Conservation (phyloP, 2,329 filamentous ascomycete genomes). For the Colletotrichum falcatum region DNA sequence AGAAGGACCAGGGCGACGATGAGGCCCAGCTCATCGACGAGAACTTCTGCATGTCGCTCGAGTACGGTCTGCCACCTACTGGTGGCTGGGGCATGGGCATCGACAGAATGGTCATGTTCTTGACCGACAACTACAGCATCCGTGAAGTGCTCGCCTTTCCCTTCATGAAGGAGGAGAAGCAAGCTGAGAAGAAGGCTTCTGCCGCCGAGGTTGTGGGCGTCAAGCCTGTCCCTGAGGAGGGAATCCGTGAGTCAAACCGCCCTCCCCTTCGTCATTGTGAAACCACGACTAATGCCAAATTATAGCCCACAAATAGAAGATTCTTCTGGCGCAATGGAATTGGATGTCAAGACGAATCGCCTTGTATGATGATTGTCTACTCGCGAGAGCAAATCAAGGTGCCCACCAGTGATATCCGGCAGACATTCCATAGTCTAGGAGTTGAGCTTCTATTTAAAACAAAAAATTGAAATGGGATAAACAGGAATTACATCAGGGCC, state of each 20-base stretch:
- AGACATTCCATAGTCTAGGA: conserved; percentile 41
- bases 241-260: conserved; percentile 52
- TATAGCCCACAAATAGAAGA: conserved; percentile 42
- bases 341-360: conserved; percentile 32
- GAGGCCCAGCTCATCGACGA: conserved; percentile 97
- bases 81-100: conserved; percentile 98
- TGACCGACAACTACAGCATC: conserved; percentile 92
- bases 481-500: conserved; percentile 6
- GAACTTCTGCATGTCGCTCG: conserved; percentile 90
- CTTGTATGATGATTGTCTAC: conserved; percentile 23
- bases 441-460: conserved; percentile 34
- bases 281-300: background rate
- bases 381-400: conserved; percentile 10
- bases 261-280: background rate
- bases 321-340: background rate
- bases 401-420: conserved; percentile 32
- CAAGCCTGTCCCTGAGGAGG: conserved; percentile 70
- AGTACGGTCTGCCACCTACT: conserved; percentile 84
- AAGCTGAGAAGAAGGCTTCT: conserved; percentile 60
- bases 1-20: conserved; percentile 97
- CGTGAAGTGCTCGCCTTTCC: conserved; percentile 97
- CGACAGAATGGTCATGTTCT: conserved; percentile 93
- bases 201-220: conserved; percentile 74
- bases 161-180: conserved; percentile 91
- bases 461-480: conserved; percentile 16